Evolutionary conservation across 140 eudicot species (phyloP).

Genomic region (Anethum foeniculum): DNA sequence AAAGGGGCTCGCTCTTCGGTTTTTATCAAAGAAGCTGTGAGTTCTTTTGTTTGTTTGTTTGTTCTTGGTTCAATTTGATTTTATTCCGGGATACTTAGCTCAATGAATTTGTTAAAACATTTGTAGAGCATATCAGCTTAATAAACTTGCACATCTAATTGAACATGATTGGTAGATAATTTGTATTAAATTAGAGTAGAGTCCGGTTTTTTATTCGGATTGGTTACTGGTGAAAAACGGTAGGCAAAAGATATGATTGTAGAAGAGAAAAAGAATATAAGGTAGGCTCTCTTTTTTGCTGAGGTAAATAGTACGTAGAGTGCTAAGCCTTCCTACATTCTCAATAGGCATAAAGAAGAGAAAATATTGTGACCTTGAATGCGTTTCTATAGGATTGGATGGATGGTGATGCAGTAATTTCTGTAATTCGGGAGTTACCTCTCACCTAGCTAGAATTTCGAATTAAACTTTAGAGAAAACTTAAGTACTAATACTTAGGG

Average conservation of each 20-base stretch:
- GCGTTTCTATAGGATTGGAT: not conserved
- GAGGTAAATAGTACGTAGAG: not conserved
- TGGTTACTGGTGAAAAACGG: not conserved
- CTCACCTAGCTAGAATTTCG: not conserved
- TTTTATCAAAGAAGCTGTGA: slow-evolving; percentile 94
- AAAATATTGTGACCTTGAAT: not conserved
- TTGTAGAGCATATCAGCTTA: not conserved
- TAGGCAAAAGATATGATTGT: not conserved
- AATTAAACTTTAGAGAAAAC: not conserved
- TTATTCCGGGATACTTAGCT: not conserved
- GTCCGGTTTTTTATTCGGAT: not conserved
- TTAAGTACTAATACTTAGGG: not conserved
- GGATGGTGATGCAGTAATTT: not conserved
- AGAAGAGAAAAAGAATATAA: not conserved
- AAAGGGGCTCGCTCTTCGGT: slow-evolving; percentile 95
- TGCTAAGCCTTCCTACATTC: not conserved
- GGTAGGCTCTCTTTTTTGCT: not conserved
- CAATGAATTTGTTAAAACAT: not conserved
- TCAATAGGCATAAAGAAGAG: not conserved
- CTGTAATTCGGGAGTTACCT: not conserved
- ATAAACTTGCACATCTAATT: not conserved
- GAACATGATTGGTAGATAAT: not conserved
- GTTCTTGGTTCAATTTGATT: not conserved
- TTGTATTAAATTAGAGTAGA: not conserved
- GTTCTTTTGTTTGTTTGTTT: slow-evolving; percentile 9